Evolutionary conservation across 2,329 filamentous ascomycete species (phyloP).

Genomic region (Biscogniauxia mediterranea): DNA sequence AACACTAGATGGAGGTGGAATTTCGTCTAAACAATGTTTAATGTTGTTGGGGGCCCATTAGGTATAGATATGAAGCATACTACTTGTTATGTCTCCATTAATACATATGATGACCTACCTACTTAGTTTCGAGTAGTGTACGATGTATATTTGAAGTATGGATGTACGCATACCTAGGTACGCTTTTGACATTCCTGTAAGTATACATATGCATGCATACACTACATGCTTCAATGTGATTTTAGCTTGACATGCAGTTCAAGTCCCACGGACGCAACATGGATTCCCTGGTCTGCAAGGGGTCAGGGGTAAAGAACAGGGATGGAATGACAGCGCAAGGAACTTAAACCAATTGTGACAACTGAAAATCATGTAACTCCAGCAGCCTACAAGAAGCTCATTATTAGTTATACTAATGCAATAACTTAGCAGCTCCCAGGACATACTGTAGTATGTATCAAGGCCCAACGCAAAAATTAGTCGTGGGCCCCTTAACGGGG

Average conservation of each 20-base stretch:
- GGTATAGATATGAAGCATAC: neutral
- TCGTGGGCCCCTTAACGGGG: neutral
- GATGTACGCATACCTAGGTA: too few species aligned
- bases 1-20: neutral
- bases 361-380: neutral
- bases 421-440: neutral
- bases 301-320: neutral
- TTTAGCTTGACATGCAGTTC: neutral
- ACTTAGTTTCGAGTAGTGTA: neutral
- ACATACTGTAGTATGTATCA: neutral
- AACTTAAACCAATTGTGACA: neutral
- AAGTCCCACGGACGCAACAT: neutral
- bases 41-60: neutral
- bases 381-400: neutral
- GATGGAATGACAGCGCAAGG: neutral
- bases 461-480: neutral
- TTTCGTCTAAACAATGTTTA: neutral
- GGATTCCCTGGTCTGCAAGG: neutral
- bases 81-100: neutral
- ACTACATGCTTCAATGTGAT: neutral
- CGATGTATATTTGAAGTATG: too few species aligned
- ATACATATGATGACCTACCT: neutral
- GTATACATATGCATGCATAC: neutral
- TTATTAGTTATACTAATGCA: neutral
- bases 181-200: neutral